phyloP scores from a whole-genome alignment of 805 yeast genomes.

The Spencermartinsiella europaea region DNA sequence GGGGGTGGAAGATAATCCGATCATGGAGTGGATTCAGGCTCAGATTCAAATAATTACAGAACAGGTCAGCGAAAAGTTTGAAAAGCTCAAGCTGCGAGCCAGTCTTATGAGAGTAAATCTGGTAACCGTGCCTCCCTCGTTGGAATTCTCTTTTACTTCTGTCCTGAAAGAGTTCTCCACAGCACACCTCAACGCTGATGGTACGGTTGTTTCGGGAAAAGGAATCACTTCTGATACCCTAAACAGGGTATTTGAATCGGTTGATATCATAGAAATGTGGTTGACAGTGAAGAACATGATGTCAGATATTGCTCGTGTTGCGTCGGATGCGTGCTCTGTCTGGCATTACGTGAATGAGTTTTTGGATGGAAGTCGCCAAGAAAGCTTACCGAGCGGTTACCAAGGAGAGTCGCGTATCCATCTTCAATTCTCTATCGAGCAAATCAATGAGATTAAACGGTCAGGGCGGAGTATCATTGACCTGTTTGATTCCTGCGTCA shows the following conservation, averaged over 20 bases:
- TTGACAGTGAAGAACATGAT: slow-evolving; percentile 39
- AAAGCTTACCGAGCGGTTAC: slow-evolving; percentile 38
- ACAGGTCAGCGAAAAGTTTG: slow-evolving; percentile 39
- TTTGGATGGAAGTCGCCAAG: slow-evolving; percentile 43
- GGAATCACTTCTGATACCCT: not conserved
- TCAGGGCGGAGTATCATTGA: slow-evolving; percentile 38
- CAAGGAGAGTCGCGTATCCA: slow-evolving; percentile 36
- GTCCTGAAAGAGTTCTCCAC: slow-evolving; percentile 15
- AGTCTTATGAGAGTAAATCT: slow-evolving; percentile 20
- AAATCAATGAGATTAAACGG: slow-evolving; percentile 37
- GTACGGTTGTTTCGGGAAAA: not conserved
- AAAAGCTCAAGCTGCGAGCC: slow-evolving; percentile 28
- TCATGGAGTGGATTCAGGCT: slow-evolving; percentile 53
- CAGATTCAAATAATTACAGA: slow-evolving; percentile 40
- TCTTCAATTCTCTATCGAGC: slow-evolving; percentile 39
- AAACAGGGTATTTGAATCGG: slow-evolving; percentile 41
- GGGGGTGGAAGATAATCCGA: slow-evolving; percentile 61
- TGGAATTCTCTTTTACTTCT: slow-evolving; percentile 23
- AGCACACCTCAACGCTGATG: not conserved
- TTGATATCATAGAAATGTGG: slow-evolving; percentile 58
- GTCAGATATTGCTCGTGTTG: slow-evolving; percentile 38
- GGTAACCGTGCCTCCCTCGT: slow-evolving; percentile 25
- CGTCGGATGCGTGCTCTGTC: slow-evolving; percentile 42
- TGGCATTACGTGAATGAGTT: slow-evolving; percentile 55
- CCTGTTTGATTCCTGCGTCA: slow-evolving; percentile 23